Evolutionary conservation across 2,329 filamentous ascomycete genomes (phyloP).

Genomic region (Stemphylium beticola): DNA sequence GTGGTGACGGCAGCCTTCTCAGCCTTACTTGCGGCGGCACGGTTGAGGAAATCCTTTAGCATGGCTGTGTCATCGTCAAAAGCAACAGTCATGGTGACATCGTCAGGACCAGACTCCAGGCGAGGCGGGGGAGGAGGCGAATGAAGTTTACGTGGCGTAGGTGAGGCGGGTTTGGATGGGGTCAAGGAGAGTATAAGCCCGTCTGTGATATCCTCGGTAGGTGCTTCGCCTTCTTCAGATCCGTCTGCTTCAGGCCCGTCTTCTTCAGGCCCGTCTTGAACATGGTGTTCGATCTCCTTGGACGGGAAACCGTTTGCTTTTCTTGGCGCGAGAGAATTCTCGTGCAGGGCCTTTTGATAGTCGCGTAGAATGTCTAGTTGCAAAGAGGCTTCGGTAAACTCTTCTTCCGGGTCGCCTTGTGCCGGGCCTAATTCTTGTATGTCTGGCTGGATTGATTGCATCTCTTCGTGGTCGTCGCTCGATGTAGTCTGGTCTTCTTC

Average conservation of each 20-base stretch:
- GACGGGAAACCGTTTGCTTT: background rate
- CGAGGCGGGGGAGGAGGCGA: constrained; percentile 40
- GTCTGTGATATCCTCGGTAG: constrained; percentile 34
- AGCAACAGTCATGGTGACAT: constrained; percentile 41
- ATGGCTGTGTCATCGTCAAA: constrained; percentile 57
- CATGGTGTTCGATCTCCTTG: background rate
- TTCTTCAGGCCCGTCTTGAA: background rate
- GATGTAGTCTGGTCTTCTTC: constrained; percentile 4
- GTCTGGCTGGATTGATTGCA: background rate
- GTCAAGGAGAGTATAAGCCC: constrained; percentile 37
- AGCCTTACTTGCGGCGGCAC: constrained; percentile 56
- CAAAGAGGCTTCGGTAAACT: constrained; percentile 41
- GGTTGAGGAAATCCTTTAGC: constrained; percentile 57
- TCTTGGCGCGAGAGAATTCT: background rate
- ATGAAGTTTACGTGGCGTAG: constrained; percentile 32
- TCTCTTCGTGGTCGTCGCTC: background rate
- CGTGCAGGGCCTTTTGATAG: constrained; percentile 16
- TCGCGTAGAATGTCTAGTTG: constrained; percentile 38
- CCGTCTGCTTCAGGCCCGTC: background rate
- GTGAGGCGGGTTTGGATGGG: constrained; percentile 18
- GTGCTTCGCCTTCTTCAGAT: background rate
- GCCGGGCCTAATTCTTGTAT: background rate
- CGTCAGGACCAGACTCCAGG: constrained; percentile 31
- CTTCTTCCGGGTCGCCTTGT: constrained; percentile 16
- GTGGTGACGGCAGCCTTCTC: constrained; percentile 43